Base-by-base conservation (phyloP, 768 basidiomycete genomes). In the Collybia nuda region DNA sequence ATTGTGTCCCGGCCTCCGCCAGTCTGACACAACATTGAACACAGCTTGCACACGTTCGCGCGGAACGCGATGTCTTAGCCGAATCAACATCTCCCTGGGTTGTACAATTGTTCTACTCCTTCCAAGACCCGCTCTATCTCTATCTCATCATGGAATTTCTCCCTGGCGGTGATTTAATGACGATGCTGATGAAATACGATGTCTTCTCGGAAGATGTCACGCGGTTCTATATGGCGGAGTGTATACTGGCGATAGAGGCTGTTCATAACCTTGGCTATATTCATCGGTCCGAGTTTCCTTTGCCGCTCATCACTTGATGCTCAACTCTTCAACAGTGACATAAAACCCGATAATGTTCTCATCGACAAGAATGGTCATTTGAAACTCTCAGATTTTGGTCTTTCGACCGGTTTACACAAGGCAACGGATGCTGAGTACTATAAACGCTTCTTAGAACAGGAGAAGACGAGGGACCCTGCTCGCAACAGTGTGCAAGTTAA, bases 181-280 rank as follows among this genome's bases (percentile, higher is more conserved):
- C 97, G 11, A 99, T 98, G 96, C 76, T 99, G 59, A 99, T 99
- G 88, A 98, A 98, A 70, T 98, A 99, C 70, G 96, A 98, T 67
- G 90, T 96, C 6, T 98, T 98, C 73, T 93, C 92, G 6, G 97
- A 98, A 69, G 96, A 98, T 64, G 96, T 98, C 32, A 95, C 93
- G 24, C 86, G 96, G 51, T 98, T 99, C 72, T 99, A 99, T 69
- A 97, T 99, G 84, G 96, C 96, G 21, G 96, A 99, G 69, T 97
- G 94, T 66, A 92, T 98, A 53, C 79, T 98, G 22, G 96, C 96
- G 17, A 97, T 99, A 52, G 95, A 99, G 66, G 97, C 95, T 2
- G 95, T 99, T 1, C 96, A 99, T 68, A 90, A 91, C 58, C 81
- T 98, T n/a, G 96, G 97, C 8, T 98, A 98, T 68, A 98, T 99